phyloP scores from a whole-genome alignment of 129 eudicot genomes.

The Calendula officinalis region DNA sequence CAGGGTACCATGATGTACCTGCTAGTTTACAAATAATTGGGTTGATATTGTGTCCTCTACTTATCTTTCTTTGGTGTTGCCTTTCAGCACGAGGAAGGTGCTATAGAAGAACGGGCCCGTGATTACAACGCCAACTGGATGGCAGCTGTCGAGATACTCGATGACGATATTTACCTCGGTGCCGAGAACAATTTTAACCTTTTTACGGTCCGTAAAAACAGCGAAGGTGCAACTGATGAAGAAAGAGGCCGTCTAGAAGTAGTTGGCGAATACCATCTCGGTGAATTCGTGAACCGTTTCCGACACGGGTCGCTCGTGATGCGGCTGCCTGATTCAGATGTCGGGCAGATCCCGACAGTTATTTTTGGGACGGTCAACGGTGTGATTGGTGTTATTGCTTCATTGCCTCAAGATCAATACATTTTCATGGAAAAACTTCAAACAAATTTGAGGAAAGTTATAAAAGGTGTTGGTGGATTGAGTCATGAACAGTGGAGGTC shows the following conservation, averaged over 20 bases:
- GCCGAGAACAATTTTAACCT: constrained; percentile 90
- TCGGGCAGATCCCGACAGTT: constrained; percentile 79
- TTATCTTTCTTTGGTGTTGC: not conserved
- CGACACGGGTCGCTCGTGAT: constrained; percentile 93
- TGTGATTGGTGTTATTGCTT: constrained; percentile 92
- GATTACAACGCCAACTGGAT: constrained; percentile 99
- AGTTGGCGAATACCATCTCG: constrained; percentile 93
- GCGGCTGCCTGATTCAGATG: constrained; percentile 90
- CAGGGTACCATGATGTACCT: no score
- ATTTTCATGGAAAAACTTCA: constrained; percentile 80
- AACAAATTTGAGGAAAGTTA: constrained; percentile 72
- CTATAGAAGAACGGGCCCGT: constrained; percentile 98
- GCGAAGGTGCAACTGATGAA: constrained; percentile 97
- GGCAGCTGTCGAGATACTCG: constrained; percentile 94
- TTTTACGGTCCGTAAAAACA: constrained; percentile 88
- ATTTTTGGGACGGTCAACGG: constrained; percentile 93
- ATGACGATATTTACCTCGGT: constrained; percentile 88
- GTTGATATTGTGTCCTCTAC: not conserved
- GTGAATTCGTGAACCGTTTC: constrained; percentile 87
- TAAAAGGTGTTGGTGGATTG: constrained; percentile 93
- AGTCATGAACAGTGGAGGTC: constrained; percentile 99
- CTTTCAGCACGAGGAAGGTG: constrained; percentile 92
- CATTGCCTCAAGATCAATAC: constrained; percentile 84
- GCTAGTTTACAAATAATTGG: not conserved
- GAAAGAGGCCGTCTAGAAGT: constrained; percentile 96